phyloP scores from a whole-genome alignment of 768 basidiomycete species.

The Tephrocybe rancida region DNA sequence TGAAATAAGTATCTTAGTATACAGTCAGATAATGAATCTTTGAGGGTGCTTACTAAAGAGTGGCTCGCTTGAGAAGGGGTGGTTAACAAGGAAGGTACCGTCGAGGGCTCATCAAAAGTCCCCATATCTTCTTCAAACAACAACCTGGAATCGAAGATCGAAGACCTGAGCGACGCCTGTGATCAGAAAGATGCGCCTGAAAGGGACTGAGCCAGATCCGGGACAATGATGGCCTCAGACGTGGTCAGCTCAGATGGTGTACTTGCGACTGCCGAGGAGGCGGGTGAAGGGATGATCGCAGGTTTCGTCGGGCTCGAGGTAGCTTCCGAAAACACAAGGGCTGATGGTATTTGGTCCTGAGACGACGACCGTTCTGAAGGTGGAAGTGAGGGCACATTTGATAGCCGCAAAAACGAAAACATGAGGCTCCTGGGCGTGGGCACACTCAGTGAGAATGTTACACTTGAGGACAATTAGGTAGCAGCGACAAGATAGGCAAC shows the following conservation, averaged over 20 bases:
- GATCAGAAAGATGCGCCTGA: slow-evolving; percentile 36
- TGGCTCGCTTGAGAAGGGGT: slow-evolving; percentile 30
- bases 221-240: slow-evolving; percentile 37
- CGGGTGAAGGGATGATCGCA: slow-evolving; percentile 1
- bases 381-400: slow-evolving; percentile 5
- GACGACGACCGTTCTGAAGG: slow-evolving; percentile 5
- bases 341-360: slow-evolving; percentile 20
- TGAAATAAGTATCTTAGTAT: no score
- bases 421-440: slow-evolving; percentile 5
- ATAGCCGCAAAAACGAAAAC: neutral
- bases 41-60: slow-evolving; percentile 44
- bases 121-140: slow-evolving; percentile 23
- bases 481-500: slow-evolving; percentile 2
- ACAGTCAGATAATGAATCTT: no score
- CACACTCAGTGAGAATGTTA: slow-evolving; percentile 6
- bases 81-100: slow-evolving; percentile 60
- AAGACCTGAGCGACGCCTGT: slow-evolving; percentile 45
- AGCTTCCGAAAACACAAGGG: slow-evolving; percentile 39
- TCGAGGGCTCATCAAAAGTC: slow-evolving; percentile 39
- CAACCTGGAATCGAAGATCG: slow-evolving; percentile 36
- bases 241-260: slow-evolving; percentile 5
- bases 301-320: slow-evolving; percentile 16
- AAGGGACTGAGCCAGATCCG: slow-evolving; percentile 22
- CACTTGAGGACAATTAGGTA: slow-evolving; percentile 7
- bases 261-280: neutral